These are phyloP conservation scores for Vitellaria paradoxa DNA, from an alignment of 179 eudicot species.

Conservation along the genomic window DNA sequence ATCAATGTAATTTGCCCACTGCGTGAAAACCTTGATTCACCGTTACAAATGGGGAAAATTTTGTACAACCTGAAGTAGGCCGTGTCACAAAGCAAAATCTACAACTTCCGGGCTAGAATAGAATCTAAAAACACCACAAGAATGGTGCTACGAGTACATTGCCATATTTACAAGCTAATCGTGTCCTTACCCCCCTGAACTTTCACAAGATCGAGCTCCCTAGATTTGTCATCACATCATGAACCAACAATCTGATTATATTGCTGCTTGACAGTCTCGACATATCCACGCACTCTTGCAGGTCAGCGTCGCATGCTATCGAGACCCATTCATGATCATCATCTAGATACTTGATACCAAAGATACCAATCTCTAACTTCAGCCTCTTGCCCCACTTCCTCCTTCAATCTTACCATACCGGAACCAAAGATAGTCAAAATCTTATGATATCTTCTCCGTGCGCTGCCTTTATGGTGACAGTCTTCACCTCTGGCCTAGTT, in stretches of 20 bases:
- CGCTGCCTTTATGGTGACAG: slow-evolving; percentile 75
- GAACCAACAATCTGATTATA: slow-evolving; percentile 67
- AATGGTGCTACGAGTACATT: slow-evolving; percentile 11
- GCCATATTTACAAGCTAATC: slow-evolving; percentile 11
- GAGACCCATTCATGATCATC: slow-evolving; percentile 87
- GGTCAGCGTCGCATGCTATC: too few relatives aligned
- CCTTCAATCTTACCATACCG: slow-evolving; percentile 51
- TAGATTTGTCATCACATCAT: too few relatives aligned
- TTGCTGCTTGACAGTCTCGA: slow-evolving; percentile 47
- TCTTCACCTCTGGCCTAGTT: slow-evolving; percentile 52
- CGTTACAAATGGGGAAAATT: too few relatives aligned
- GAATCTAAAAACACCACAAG: too few relatives aligned
- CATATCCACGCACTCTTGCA: slow-evolving; percentile 79
- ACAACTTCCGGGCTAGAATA: not conserved
- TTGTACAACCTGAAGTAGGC: not conserved
- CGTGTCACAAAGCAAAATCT: not conserved
- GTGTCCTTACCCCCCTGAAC: slow-evolving; percentile 48
- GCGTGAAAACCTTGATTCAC: too few relatives aligned
- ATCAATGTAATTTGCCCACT: too few relatives aligned
- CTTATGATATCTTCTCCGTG: slow-evolving; percentile 83
- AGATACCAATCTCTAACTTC: slow-evolving; percentile 67
- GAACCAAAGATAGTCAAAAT: slow-evolving; percentile 55
- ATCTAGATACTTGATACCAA: slow-evolving; percentile 78
- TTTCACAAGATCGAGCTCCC: slow-evolving; percentile 75
- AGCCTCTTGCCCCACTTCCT: slow-evolving; percentile 81